Conservation (phyloP, 1,284 basidiomycete genomes). For the Trametes hirsuta region DNA sequence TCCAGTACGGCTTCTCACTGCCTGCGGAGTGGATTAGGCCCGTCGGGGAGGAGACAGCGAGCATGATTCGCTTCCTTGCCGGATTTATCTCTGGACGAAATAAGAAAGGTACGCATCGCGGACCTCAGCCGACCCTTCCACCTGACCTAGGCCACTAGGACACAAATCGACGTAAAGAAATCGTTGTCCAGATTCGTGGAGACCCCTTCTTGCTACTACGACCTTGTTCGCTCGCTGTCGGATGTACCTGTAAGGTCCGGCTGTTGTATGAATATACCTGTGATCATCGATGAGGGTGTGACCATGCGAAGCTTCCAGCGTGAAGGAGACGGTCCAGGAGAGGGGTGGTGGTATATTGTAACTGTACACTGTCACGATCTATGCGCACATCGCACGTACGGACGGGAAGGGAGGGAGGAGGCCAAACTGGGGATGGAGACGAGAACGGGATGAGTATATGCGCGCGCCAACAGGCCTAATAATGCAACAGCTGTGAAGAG, state of each 20-base stretch:
- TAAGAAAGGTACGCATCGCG: constrained; percentile 8
- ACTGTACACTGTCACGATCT: constrained; percentile 9
- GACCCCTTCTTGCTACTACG: too few relatives aligned
- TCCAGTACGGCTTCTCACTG: constrained; percentile 79
- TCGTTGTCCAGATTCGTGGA: too few relatives aligned
- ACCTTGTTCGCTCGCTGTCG: background rate
- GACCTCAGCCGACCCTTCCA: background rate
- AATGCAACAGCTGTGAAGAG: constrained; percentile 24
- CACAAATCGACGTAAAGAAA: too few relatives aligned
- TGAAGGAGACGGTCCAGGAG: background rate
- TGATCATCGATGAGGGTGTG: background rate
- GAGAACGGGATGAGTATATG: constrained; percentile 10
- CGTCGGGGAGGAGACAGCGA: constrained; percentile 75
- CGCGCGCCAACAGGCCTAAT: constrained; percentile 12
- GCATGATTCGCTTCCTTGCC: constrained; percentile 68
- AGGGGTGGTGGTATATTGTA: constrained; percentile 13
- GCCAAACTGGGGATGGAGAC: background rate
- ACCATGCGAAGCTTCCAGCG: background rate
- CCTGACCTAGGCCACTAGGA: background rate
- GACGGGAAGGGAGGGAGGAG: background rate
- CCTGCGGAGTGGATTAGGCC: constrained; percentile 77
- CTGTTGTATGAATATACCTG: background rate
- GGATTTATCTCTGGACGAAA: constrained; percentile 56
- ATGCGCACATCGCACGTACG: constrained; percentile 8
- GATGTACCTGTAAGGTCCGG: background rate